phyloP scores from a whole-genome alignment of 306 rosid genomes.

The Glycine tomentella region DNA sequence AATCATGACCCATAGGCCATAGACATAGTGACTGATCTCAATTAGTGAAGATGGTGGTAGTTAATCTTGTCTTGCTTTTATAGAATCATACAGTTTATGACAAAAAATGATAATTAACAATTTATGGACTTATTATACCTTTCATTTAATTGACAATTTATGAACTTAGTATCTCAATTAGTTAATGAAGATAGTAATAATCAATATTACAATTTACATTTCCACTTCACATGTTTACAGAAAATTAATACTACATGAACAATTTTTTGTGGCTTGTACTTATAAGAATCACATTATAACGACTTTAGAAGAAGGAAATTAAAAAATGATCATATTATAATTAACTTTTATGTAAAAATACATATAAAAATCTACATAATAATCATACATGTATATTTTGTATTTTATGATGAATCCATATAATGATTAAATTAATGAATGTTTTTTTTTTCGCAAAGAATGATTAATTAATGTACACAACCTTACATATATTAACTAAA shows the following conservation, averaged over 20 bases:
- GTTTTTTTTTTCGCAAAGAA: no score
- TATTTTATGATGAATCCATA: background rate
- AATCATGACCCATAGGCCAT: slow-evolving; percentile 41
- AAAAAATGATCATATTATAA: no score
- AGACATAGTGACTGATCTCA: slow-evolving; percentile 21
- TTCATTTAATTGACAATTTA: no score
- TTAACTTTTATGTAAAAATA: background rate
- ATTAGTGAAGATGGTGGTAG: slow-evolving; percentile 1
- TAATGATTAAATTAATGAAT: no score
- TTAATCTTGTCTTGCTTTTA: no score
- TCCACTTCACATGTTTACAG: slow-evolving; percentile 14
- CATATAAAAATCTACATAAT: background rate
- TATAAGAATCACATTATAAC: background rate
- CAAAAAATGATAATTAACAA: background rate
- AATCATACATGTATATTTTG: background rate
- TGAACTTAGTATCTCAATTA: background rate
- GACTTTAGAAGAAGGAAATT: no score
- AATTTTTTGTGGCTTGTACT: background rate
- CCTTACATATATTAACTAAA: background rate
- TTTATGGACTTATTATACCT: background rate
- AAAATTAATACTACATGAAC: background rate
- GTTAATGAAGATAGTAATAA: background rate
- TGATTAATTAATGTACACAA: background rate
- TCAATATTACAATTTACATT: background rate
- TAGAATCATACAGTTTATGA: background rate